Conservation (phyloP, 2,329 filamentous ascomycete genomes). For the Trichoderma sp. region DNA sequence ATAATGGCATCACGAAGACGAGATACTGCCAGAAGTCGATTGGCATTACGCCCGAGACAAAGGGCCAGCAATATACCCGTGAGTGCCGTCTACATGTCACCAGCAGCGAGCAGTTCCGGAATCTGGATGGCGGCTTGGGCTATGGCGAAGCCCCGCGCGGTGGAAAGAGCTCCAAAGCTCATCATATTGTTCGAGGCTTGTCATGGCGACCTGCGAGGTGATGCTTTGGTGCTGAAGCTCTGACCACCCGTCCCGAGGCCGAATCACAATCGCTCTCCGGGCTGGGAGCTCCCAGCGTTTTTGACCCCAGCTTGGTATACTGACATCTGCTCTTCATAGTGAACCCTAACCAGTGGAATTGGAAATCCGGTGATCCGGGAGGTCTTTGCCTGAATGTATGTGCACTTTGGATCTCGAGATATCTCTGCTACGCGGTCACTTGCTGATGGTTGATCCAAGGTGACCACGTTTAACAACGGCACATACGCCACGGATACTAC, state of each 20-base stretch:
- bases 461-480: conserved; percentile 53
- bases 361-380: conserved; percentile 43
- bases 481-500: conserved; percentile 51
- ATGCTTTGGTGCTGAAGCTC: not conserved
- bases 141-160: not conserved
- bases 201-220: not conserved
- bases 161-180: not conserved
- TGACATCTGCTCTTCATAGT: conserved; percentile 40
- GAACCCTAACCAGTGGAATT: conserved; percentile 60
- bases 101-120: not conserved
- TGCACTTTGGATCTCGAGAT: conserved; percentile 28
- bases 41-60: conserved; percentile 50
- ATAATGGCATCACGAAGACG: conserved; percentile 25
- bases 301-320: not conserved
- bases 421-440: not conserved
- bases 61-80: conserved; percentile 52
- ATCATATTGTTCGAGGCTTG: not conserved
- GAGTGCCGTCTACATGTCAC: conserved; percentile 35
- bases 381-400: conserved; percentile 57
- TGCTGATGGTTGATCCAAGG: conserved; percentile 38
- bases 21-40: conserved; percentile 48
- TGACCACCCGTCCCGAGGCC: not conserved
- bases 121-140: not conserved
- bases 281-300: not conserved
- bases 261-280: not conserved